Base-by-base conservation (phyloP, 768 basidiomycete species). In the Inosperma sp. region DNA sequence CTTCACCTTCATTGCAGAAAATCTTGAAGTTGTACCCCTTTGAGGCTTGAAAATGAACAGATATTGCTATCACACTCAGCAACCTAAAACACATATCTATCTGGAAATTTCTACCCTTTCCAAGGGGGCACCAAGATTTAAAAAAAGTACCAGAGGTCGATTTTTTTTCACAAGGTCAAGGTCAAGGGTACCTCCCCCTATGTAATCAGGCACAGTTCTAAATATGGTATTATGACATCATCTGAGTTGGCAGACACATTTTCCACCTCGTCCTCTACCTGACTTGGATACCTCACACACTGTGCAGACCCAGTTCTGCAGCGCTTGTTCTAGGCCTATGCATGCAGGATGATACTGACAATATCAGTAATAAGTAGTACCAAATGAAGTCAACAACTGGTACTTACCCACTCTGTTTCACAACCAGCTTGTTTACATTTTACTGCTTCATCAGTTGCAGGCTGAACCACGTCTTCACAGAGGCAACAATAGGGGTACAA, bases 1-100 rank as follows among this genome's bases (percentile, higher is more conserved):
- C 75, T 4, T 72, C 82, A 8, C 86, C 82, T 1, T 78, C 81
- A 8, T 69, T 89, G 25, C 79, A 82, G n/a, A 79, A 84, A 59
- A 78, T 88, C 25, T 68, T 83, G 58, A 83, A 81, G 56, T 71
- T 78, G 12, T 73, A 78, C 51, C 80, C 83, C 1, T 76, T 80
- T 46, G 70, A 68, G 48, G 51, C 63, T 46, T 45, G 58, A 13
- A 65, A 63, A 30, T 62, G 58, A 4, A 65, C 58, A 53, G 59
- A 55, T 26, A 41, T 49, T 54, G 61, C 51, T 22, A 60, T 54
- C 26, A 56, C 56, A 27, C 48, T 54, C 30, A 57, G 57, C 34
- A 49, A 61, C 25, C 59, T 2, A 65, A 64, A 48, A 62, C 62
- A 29, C 62, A 67, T 13, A 66, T 72, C 13, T 73, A 74, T 51